Evolutionary conservation across 2,329 filamentous ascomycete genomes (phyloP).

Genomic region (Lanzia echinophila): DNA sequence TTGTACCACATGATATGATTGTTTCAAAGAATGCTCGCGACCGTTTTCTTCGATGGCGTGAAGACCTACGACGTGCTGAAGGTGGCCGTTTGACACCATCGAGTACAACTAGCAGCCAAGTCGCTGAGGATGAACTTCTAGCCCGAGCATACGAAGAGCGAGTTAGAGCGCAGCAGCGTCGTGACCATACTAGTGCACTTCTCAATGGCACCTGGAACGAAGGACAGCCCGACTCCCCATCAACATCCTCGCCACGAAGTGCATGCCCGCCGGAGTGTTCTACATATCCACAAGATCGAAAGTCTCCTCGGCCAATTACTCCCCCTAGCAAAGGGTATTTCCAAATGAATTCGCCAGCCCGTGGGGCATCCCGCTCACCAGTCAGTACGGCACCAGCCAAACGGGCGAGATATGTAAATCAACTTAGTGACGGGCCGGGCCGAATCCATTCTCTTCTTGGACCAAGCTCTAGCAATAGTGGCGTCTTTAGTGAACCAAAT

Average conservation of each 20-base stretch:
- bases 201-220: conserved; percentile 55
- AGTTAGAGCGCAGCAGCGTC: conserved; percentile 26
- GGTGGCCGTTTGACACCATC: conserved; percentile 32
- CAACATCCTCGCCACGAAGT: conserved; percentile 22
- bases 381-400: conserved; percentile 21
- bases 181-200: conserved; percentile 49
- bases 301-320: conserved; percentile 10
- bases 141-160: conserved; percentile 27
- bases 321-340: conserved; percentile 2
- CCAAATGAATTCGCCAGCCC: conserved; percentile 10
- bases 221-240: conserved; percentile 53
- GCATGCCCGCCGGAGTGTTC: conserved; percentile 11
- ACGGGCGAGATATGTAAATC: conserved; percentile 21
- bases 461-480: conserved; percentile 13
- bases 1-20: conserved; percentile 68
- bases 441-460: conserved; percentile 27
- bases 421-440: conserved; percentile 20
- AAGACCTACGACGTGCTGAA: conserved; percentile 62
- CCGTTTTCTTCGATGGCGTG: conserved; percentile 71
- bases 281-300: conserved; percentile 7
- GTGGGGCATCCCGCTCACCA: conserved; percentile 14
- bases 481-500: conserved; percentile 17
- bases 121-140: conserved; percentile 17
- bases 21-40: conserved; percentile 75
- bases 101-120: conserved; percentile 22